These are phyloP conservation scores for Geotrichum armillariae DNA, from an alignment of 1,139 yeast genomes.

Conservation along the genomic window DNA sequence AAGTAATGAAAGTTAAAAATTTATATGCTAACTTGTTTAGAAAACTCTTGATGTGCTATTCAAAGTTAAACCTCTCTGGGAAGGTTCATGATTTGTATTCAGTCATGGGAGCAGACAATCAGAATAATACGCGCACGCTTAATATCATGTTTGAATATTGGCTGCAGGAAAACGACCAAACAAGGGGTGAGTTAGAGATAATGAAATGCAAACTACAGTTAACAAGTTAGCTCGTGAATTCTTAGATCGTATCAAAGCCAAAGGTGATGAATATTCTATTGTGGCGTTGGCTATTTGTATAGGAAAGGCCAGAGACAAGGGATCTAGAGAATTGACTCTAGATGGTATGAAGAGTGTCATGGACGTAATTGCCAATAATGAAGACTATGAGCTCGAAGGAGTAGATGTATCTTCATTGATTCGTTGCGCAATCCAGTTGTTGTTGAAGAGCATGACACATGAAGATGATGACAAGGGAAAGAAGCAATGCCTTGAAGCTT, in stretches of 20 bases:
- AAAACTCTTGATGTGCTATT: constrained; percentile 16
- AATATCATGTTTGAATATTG: constrained; percentile 17
- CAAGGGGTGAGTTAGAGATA: constrained; percentile 1
- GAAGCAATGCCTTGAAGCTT: constrained; percentile 6
- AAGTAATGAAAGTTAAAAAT: not conserved
- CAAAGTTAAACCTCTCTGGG: constrained; percentile 6
- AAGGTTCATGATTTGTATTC: constrained; percentile 7
- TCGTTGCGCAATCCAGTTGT: constrained; percentile 21
- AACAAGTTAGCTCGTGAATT: constrained; percentile 10
- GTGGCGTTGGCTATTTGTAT: constrained; percentile 21
- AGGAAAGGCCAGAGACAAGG: constrained; percentile 20
- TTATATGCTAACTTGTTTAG: not conserved
- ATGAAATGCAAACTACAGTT: not conserved
- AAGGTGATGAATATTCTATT: constrained; percentile 12
- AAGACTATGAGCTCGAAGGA: constrained; percentile 6
- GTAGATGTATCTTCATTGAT: constrained; percentile 21
- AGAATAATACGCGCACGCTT: constrained; percentile 15
- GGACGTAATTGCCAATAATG: constrained; percentile 16
- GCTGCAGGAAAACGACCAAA: constrained; percentile 1
- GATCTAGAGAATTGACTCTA: constrained; percentile 10
- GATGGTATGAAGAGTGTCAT: constrained; percentile 19
- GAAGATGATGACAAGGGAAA: not conserved
- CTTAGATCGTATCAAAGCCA: constrained; percentile 3
- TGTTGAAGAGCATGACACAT: constrained; percentile 19
- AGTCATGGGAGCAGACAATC: constrained; percentile 2